Conservation (phyloP, 768 basidiomycete genomes). For the Phylloporus sp. region DNA sequence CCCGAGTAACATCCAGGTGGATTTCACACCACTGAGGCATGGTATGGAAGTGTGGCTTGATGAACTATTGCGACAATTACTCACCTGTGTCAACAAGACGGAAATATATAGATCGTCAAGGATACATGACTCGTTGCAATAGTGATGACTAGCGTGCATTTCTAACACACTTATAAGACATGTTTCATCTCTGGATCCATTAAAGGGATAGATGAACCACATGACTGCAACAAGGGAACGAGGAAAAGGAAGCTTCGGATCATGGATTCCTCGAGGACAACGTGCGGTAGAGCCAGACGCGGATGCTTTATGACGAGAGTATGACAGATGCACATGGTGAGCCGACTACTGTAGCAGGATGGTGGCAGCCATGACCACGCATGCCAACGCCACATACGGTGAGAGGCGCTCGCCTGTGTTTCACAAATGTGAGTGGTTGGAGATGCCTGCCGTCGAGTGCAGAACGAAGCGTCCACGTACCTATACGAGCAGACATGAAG, state of each 20-base stretch:
- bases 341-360: constrained; percentile 45
- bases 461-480: constrained; percentile 38
- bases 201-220: neutral
- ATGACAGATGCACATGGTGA: constrained; percentile 1
- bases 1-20: no score
- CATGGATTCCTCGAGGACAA: neutral
- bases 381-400: constrained; percentile 92
- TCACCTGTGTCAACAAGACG: neutral
- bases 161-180: neutral
- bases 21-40: no score
- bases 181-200: neutral
- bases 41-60: no score
- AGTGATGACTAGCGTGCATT: neutral
- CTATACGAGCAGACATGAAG: constrained; percentile 95
- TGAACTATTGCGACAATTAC: neutral
- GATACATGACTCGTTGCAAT: no score
- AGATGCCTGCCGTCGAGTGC: neutral
- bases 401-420: constrained; percentile 85
- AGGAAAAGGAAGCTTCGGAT: neutral
- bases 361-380: constrained; percentile 86
- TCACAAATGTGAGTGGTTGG: neutral
- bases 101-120: no score
- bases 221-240: neutral
- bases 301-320: neutral
- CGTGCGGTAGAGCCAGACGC: neutral